phyloP scores from a whole-genome alignment of 1,284 basidiomycete genomes.

The Ganoderma lingzhi region DNA sequence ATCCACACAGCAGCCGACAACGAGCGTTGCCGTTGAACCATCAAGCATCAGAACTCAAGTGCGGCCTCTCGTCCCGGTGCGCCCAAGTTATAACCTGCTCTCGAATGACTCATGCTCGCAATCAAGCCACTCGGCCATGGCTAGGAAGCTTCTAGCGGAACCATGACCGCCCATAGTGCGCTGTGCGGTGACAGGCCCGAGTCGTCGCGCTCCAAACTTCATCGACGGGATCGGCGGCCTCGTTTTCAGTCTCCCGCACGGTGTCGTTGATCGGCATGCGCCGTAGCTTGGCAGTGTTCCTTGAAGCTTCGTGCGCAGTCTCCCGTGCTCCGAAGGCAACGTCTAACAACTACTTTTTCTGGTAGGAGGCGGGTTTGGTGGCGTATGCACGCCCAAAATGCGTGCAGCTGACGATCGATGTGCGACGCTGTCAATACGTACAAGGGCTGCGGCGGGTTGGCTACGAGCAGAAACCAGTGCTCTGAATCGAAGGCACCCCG shows the following conservation, averaged over 20 bases:
- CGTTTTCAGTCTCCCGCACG: constrained; percentile 5
- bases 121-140: not conserved
- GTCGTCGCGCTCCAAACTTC: constrained; percentile 4
- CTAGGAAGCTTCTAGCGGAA: constrained; percentile 15
- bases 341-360: constrained; percentile 8
- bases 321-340: constrained; percentile 18
- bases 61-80: constrained; percentile 17
- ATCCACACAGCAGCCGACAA: constrained; percentile 1
- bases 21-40: not conserved
- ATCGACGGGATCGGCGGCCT: constrained; percentile 13
- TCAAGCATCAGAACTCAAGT: not conserved
- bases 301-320: not conserved
- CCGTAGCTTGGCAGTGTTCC: constrained; percentile 6
- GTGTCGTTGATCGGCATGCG: constrained; percentile 17
- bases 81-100: not conserved
- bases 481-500: constrained; percentile 13
- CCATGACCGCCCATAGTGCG: not conserved
- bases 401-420: constrained; percentile 5
- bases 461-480: not conserved
- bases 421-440: not conserved
- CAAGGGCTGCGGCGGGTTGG: not conserved
- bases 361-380: not conserved
- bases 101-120: not conserved
- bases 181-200: not conserved
- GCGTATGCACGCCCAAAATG: constrained; percentile 7